Conservation (phyloP, 2,329 filamentous ascomycete species). For the Colletotrichum brevisporum region DNA sequence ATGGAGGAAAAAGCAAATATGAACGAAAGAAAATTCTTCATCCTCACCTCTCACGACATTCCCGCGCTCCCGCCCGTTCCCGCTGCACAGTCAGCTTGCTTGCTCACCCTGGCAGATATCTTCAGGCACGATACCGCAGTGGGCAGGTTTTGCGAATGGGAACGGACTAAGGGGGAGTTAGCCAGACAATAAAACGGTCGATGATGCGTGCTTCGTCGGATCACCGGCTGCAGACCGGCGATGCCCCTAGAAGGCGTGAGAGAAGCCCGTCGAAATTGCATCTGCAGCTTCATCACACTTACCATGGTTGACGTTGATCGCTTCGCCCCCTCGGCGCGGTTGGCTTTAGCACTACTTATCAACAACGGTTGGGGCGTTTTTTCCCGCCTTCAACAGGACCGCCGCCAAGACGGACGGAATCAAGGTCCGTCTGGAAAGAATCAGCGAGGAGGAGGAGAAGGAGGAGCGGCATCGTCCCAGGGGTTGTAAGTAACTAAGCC, state of each 20-base stretch:
- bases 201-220: background rate
- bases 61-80: background rate
- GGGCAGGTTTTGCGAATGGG: background rate
- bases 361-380: background rate
- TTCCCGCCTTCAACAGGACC: background rate
- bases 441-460: background rate
- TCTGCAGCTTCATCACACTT: background rate
- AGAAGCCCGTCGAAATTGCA: background rate
- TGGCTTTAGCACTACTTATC: background rate
- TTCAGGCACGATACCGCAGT: background rate
- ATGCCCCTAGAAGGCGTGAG: background rate
- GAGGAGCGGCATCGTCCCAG: background rate
- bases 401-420: background rate
- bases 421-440: background rate
- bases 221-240: background rate
- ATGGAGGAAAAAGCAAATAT: background rate
- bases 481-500: slow-evolving; percentile 7
- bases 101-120: too few relatives aligned
- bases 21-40: background rate
- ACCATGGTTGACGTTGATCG: background rate
- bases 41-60: background rate
- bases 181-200: background rate
- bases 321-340: background rate
- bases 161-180: background rate
- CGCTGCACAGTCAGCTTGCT: background rate